Evolutionary conservation across 176 grass and related monocot genomes (phyloP), one percentile per base, ranked within the genome.

Genomic region (Ensete ventricosum): DNA sequence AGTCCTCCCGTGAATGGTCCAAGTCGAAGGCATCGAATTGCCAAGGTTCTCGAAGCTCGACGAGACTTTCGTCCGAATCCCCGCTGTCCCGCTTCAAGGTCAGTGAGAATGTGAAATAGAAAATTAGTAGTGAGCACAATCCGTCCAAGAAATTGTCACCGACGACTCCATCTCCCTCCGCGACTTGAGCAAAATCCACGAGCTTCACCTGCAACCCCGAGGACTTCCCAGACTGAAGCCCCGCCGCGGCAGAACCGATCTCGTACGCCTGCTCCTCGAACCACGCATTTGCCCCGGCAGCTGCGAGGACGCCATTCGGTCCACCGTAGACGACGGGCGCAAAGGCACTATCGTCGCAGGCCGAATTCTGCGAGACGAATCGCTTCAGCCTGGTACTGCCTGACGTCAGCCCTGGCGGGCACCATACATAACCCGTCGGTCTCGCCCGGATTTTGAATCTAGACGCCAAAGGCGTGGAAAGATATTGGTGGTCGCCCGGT

Each of bases 101-200:
- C 34, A 6, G 34, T 43, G 34, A 43, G 4, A 43, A 43, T 43
- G 34, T 43, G 34, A 4, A 43, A 43, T 0, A 43, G 34, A 43
- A 6, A 43, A 0, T 43, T 43, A 43, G 34, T 43, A 96, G 72
- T 4, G 89, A 92, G 83, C 87, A 92, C 17, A 88, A 83, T 2
- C 92, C 89, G 6, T 84, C 92, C 52, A 92, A 62, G 84, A 92
- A 96, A 73, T 96, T 96, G 80, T 89, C 87, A 73, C 88, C 92
- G 25, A 96, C 89, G 25, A 92, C 79, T 63, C 89, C 89, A 51
- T 92, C 84, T 49, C 84, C 89, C 1, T 92, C 82, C 10, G 63
- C 49, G 14, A 85, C 89, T 86, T 96, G 92, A 0, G 92, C 89
- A 51, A 96, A 92, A 69, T 96, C 89, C 27, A 89, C 87, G 25